Percentiles rank a stretch among this genome's conserved stretches.
These are phyloP conservation scores for Colletotrichum eleusines DNA, from an alignment of 2,329 filamentous ascomycete species.

Conservation along the genomic window DNA sequence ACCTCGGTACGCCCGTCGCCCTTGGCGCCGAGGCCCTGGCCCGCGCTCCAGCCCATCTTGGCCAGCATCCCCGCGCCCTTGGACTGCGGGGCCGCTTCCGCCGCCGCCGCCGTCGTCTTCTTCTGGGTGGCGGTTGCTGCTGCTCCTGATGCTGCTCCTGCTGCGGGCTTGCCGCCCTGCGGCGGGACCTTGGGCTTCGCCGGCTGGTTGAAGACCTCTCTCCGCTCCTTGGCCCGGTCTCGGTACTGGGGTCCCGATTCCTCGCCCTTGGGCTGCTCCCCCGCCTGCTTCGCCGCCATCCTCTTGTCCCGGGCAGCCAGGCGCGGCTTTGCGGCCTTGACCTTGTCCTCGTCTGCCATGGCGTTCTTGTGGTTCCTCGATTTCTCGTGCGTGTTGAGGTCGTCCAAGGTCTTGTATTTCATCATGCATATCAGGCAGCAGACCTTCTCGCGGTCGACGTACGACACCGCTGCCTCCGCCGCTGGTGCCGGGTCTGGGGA, in stretches of 20 bases:
- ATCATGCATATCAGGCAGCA: slow-evolving; percentile 61
- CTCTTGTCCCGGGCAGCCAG: slow-evolving; percentile 53
- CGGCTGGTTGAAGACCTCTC: slow-evolving; percentile 71
- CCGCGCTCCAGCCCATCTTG: slow-evolving; percentile 79
- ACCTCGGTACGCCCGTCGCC: slow-evolving; percentile 73
- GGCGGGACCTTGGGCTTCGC: slow-evolving; percentile 59
- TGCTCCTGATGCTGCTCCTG: slow-evolving; percentile 25
- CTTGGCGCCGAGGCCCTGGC: slow-evolving; percentile 73
- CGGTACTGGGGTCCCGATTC: slow-evolving; percentile 61
- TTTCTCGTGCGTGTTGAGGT: slow-evolving; percentile 57
- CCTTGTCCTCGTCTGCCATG: slow-evolving; percentile 54
- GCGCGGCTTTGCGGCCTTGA: slow-evolving; percentile 62
- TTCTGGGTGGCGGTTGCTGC: slow-evolving; percentile 43
- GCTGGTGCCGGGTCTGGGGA: slow-evolving; percentile 35
- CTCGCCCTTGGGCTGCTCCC: slow-evolving; percentile 42
- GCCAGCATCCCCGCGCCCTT: slow-evolving; percentile 76
- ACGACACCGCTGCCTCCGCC: slow-evolving; percentile 56
- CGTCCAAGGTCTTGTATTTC: slow-evolving; percentile 59
- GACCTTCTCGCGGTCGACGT: slow-evolving; percentile 66
- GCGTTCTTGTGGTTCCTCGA: slow-evolving; percentile 58
- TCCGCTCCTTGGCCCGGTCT: slow-evolving; percentile 76
- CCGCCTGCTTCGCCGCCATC: slow-evolving; percentile 47
- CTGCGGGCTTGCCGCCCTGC: slow-evolving; percentile 44
- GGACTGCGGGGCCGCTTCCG: slow-evolving; percentile 53
- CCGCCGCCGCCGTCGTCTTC: slow-evolving; percentile 41